These are phyloP conservation scores for Fonsecaea pugnacius DNA, from an alignment of 2,329 filamentous ascomycete species.

Conservation along the genomic window DNA sequence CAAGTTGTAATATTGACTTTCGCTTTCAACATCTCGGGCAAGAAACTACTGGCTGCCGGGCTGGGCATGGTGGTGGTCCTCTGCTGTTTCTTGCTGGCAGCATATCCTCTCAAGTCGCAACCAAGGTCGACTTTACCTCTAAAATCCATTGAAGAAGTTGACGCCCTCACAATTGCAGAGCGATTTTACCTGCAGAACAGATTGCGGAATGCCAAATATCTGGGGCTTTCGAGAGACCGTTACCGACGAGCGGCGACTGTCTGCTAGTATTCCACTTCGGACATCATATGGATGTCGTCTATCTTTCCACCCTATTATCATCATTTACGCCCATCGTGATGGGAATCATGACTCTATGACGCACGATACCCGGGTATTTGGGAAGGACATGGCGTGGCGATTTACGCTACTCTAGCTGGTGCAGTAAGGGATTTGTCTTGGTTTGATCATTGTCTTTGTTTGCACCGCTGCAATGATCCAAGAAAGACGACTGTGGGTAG, in stretches of 20 bases:
- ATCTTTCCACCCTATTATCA: not conserved
- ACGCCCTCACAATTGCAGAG: not conserved
- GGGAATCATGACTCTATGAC: slow-evolving; percentile 12
- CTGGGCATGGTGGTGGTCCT: not conserved
- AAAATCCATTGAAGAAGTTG: not conserved
- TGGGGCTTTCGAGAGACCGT: not conserved
- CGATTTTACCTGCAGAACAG: slow-evolving; percentile 15
- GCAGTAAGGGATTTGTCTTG: not conserved
- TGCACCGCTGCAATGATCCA: not conserved
- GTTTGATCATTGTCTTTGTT: not conserved
- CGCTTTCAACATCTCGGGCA: not conserved
- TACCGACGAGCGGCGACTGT: slow-evolving; percentile 23
- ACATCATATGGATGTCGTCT: not conserved
- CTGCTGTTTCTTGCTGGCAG: slow-evolving; percentile 8
- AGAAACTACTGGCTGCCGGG: not conserved
- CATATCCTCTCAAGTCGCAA: not conserved
- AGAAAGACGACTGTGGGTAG: not conserved
- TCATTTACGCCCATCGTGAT: not conserved
- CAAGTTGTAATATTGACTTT: slow-evolving; percentile 4
- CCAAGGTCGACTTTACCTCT: not conserved
- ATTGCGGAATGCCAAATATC: slow-evolving; percentile 17
- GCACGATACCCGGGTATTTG: slow-evolving; percentile 2
- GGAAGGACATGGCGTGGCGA: not conserved
- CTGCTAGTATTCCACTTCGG: not conserved
- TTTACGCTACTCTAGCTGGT: not conserved